Evolutionary conservation across 1,139 yeast genomes (phyloP).

Genomic region (Yamadazyma membranifaciens): DNA sequence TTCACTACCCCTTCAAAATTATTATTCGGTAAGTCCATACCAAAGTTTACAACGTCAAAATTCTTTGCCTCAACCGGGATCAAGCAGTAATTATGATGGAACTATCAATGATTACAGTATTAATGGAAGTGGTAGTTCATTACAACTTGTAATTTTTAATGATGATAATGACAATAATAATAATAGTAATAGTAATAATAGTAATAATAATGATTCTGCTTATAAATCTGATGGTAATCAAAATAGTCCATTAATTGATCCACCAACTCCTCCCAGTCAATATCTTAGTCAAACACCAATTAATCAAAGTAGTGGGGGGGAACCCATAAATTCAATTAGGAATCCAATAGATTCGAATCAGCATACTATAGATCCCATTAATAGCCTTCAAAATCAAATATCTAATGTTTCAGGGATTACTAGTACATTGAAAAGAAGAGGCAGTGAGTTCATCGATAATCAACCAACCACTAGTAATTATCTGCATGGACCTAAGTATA

Average conservation of each 20-base stretch:
- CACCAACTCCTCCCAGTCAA: constrained; percentile 8
- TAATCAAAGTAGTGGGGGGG: neutral
- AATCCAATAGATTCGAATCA: neutral
- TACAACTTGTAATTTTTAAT: neutral
- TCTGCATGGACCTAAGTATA: neutral
- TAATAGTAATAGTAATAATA: neutral
- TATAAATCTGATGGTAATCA: neutral
- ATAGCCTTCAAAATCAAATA: constrained; percentile 10
- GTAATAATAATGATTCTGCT: neutral
- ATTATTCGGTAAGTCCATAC: no score
- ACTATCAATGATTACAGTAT: no score
- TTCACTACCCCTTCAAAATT: no score
- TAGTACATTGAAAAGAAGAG: constrained; percentile 3
- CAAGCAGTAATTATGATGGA: no score
- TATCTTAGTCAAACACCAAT: neutral
- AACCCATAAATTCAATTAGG: neutral
- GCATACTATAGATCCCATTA: neutral
- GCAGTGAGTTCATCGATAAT: constrained; percentile 1
- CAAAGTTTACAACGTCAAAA: no score
- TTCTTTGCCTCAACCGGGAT: no score
- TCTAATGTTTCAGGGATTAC: constrained; percentile 17
- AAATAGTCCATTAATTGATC: constrained; percentile 6
- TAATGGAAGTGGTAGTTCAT: no score
- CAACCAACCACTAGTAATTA: constrained; percentile 1
- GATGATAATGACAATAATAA: neutral